These are phyloP conservation scores for Pyracantha coccinea DNA, from an alignment of 331 rosid genomes.

Conservation along the genomic window DNA sequence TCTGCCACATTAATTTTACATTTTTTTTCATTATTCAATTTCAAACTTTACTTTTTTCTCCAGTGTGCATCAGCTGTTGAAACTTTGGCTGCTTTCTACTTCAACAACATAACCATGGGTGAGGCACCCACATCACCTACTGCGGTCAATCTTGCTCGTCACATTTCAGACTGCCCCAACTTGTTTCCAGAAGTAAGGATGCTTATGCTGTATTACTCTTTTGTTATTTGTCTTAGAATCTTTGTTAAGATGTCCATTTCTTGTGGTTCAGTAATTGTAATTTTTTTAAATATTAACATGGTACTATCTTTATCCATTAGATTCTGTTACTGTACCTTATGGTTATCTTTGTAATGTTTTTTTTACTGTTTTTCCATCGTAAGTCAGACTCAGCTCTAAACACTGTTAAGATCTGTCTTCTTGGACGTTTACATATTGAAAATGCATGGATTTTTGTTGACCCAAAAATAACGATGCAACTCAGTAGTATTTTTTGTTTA, in stretches of 20 bases:
- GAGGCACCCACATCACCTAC: constrained; percentile 83
- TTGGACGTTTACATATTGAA: too few species aligned
- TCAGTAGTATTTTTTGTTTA: too few species aligned
- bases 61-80: constrained; percentile 99
- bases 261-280: neutral
- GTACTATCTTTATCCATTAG: too few species aligned
- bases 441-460: too few species aligned
- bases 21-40: neutral
- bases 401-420: too few species aligned
- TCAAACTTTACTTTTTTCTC: constrained; percentile 16
- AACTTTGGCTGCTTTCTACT: constrained; percentile 86
- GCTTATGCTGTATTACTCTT: neutral
- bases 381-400: too few species aligned
- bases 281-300: too few species aligned
- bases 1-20: neutral
- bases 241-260: neutral
- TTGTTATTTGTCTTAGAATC: neutral
- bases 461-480: too few species aligned
- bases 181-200: constrained; percentile 81
- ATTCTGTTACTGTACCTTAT: too few species aligned
- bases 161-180: constrained; percentile 79
- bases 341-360: too few species aligned
- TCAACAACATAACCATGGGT: constrained; percentile 90
- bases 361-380: too few species aligned
- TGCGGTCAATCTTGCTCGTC: constrained; percentile 77